A percentile compares a stretch with the other conserved stretches of the same genome.
Evolutionary conservation across 805 yeast species (phyloP).

Genomic region (Spathaspora sp.): DNA sequence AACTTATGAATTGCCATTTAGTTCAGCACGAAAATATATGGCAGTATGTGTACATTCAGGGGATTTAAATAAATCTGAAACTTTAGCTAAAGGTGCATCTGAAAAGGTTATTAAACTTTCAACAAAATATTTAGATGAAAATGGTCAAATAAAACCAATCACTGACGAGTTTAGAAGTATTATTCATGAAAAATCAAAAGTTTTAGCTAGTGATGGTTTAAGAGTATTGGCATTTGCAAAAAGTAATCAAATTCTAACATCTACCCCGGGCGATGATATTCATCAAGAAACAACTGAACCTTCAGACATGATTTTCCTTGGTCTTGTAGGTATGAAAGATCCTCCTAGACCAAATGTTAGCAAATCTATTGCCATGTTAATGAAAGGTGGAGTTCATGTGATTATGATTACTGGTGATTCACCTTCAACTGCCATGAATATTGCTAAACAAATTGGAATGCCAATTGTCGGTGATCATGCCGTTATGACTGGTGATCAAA

Average conservation of each 20-base stretch:
- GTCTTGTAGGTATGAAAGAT: constrained; percentile 93
- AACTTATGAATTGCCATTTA: constrained; percentile 75
- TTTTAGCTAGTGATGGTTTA: constrained; percentile 77
- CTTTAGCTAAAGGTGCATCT: constrained; percentile 86
- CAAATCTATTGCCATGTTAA: constrained; percentile 65
- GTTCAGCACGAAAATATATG: constrained; percentile 83
- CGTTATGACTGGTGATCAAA: constrained; percentile 80
- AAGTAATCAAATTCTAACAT: constrained; percentile 28
- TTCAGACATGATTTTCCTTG: constrained; percentile 67
- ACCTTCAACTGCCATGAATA: constrained; percentile 79
- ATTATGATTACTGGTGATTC: constrained; percentile 97
- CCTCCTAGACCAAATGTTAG: constrained; percentile 93
- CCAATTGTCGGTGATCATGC: constrained; percentile 64
- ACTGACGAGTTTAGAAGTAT: constrained; percentile 44
- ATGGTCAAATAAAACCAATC: constrained; percentile 58
- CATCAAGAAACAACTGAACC: constrained; percentile 35
- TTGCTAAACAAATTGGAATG: constrained; percentile 89
- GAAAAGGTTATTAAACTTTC: constrained; percentile 68
- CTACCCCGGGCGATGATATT: constrained; percentile 19
- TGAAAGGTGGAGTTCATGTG: constrained; percentile 95
- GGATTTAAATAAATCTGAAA: constrained; percentile 49
- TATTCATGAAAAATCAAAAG: constrained; percentile 56
- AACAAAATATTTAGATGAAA: constrained; percentile 52
- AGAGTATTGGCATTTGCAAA: constrained; percentile 82
- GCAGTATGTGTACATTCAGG: constrained; percentile 71